These are phyloP conservation scores for Clitopilus hobsonii DNA, from an alignment of 768 basidiomycete species.

Conservation along the genomic window DNA sequence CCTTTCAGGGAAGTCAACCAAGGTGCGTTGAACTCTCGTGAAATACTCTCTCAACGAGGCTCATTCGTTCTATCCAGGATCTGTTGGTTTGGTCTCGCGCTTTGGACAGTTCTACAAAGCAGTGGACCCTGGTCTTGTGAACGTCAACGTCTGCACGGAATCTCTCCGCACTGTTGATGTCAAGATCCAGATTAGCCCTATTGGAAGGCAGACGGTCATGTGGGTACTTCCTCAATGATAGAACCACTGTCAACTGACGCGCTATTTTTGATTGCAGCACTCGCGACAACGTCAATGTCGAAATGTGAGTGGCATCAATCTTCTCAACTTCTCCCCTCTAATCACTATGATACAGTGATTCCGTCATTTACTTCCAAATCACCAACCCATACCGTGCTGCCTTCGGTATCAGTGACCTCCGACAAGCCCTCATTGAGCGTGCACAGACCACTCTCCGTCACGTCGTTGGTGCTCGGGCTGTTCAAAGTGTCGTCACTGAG, in stretches of 20 bases:
- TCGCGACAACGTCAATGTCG: slow-evolving; percentile 93
- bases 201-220: slow-evolving; percentile 87
- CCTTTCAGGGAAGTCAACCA: slow-evolving; percentile 84
- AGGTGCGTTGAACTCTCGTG: slow-evolving; percentile 36
- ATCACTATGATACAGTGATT: slow-evolving; percentile 50
- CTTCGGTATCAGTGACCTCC: slow-evolving; percentile 89
- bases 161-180: slow-evolving; percentile 84
- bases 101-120: slow-evolving; percentile 97
- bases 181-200: slow-evolving; percentile 90
- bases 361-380: slow-evolving; percentile 92
- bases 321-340: slow-evolving; percentile 2
- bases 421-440: slow-evolving; percentile 77
- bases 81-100: slow-evolving; percentile 86
- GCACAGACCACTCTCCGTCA: slow-evolving; percentile 96
- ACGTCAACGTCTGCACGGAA: slow-evolving; percentile 95
- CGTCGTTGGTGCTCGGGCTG: slow-evolving; percentile 90
- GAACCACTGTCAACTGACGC: background rate
- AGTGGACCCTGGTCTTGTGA: slow-evolving; percentile 87
- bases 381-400: slow-evolving; percentile 89
- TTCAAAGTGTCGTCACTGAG: slow-evolving; percentile 96
- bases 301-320: slow-evolving; percentile 57
- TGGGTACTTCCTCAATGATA: slow-evolving; percentile 17
- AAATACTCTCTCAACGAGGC: background rate
- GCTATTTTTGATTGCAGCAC: slow-evolving; percentile 41
- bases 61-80: slow-evolving; percentile 46